phyloP scores from a whole-genome alignment of 805 yeast species.

The Candida taoyuanica region DNA sequence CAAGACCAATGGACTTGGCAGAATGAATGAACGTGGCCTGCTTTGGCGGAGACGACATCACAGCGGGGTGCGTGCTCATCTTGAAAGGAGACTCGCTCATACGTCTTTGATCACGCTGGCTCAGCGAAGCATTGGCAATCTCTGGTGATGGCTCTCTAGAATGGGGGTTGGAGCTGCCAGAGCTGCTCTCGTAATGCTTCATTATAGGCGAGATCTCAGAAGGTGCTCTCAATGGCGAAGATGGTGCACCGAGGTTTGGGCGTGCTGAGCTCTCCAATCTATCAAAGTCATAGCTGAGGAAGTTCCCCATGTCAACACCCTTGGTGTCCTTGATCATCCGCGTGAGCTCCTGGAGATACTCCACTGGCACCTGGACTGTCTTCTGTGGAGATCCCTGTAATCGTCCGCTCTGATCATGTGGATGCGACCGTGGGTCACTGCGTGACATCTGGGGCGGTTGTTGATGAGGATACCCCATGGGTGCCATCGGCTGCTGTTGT shows the following conservation, averaged over 20 bases:
- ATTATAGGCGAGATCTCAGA: conserved; percentile 10
- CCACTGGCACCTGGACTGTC: conserved; percentile 27
- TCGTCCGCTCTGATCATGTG: not conserved
- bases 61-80: not conserved
- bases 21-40: conserved; percentile 12
- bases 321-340: conserved; percentile 22
- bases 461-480: conserved; percentile 14
- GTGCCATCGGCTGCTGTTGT: not conserved
- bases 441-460: not conserved
- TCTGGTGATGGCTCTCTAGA: conserved; percentile 16
- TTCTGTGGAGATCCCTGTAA: conserved; percentile 6
- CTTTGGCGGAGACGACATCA: conserved; percentile 11
- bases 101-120: conserved; percentile 4
- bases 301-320: conserved; percentile 20
- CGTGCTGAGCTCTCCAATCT: conserved; percentile 5
- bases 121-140: conserved; percentile 9
- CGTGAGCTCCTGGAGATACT: conserved; percentile 24
- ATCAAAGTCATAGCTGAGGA: conserved; percentile 18
- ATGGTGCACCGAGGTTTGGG: conserved; percentile 4
- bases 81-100: not conserved
- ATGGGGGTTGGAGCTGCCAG: conserved; percentile 5
- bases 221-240: conserved; percentile 12
- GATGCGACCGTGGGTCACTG: not conserved
- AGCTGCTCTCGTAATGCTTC: conserved; percentile 8
- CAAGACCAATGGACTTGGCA: conserved; percentile 13